Base-by-base conservation (phyloP, 2,329 filamentous ascomycete genomes). In the Aspergillus novofumigatus region DNA sequence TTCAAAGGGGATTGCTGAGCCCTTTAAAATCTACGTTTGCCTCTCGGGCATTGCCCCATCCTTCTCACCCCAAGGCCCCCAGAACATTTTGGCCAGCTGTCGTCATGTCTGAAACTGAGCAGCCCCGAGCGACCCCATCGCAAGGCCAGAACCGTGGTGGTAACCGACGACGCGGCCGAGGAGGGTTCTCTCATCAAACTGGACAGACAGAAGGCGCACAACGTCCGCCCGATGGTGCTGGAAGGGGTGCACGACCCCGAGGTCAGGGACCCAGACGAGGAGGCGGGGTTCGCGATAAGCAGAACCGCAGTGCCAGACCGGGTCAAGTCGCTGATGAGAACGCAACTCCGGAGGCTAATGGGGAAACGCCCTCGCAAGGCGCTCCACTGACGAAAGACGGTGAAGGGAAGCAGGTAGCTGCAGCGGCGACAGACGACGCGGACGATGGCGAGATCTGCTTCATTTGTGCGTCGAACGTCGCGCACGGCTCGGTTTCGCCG, bases 381-480 rank as follows among this genome's bases (percentile, higher is more conserved):
- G 72, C 75, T 74, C 65, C 65, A 54, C 68, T 69, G 65, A 4
- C 11, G 11, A 69, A 65, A 54, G 71, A 72, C 48, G 58, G 52
- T 51, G 63, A 64, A 51, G 62, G 56, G 55, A 72, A 74, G 67
- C 68, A 66, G 52, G 63, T 68, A 35, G 56, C 64, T 26, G 53
- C 52, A 32, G 62, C 63, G 17, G 67, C 65, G 38, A 66, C 68
- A 14, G 72, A 75, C 3, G 83, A 83, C 50, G 83, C 82, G 25
- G 79, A 79, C 29, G 89, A 92, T 55, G 87, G 82, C 26, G 92
- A 97, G 61, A 84, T 97, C 59, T 99, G 94, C 83, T 97, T 97
- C 76, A 99, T 99, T 69, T 99, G 94, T 76, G 93, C 94, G 56
- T 96, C 92, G 63, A 85, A 88, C 2, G 88, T 99, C 50, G 86